Evolutionary conservation across 805 yeast genomes (phyloP).

Genomic region (Teunomyces tritomae): DNA sequence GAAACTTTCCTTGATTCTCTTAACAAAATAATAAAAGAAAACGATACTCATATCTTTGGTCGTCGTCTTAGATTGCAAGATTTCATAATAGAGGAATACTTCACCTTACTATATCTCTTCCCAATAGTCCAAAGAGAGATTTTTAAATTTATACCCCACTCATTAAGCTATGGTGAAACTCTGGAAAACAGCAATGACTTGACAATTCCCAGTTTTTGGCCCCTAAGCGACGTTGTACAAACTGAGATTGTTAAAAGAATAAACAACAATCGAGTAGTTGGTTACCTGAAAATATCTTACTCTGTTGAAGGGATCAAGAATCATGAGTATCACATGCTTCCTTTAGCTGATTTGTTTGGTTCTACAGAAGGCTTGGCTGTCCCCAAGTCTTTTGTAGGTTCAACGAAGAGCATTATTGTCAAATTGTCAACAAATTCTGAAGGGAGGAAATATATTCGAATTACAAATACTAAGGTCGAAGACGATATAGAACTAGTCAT

Average conservation of each 20-base stretch:
- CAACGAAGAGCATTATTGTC: conserved; percentile 12
- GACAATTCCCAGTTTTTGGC: not conserved
- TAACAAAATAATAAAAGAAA: conserved; percentile 9
- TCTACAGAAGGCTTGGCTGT: not conserved
- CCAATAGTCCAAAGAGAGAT: conserved; percentile 25
- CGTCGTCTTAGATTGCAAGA: conserved; percentile 15
- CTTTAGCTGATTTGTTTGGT: too few species aligned
- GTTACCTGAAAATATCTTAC: not conserved
- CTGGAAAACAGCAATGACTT: not conserved
- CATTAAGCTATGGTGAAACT: conserved; percentile 26
- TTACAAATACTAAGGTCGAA: conserved; percentile 13
- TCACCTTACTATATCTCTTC: conserved; percentile 27
- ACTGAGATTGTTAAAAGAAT: not conserved
- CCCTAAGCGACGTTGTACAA: not conserved
- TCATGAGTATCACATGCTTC: not conserved
- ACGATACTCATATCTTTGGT: conserved; percentile 22
- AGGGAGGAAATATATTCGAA: not conserved
- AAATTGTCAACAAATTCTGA: conserved; percentile 9
- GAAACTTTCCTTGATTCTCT: conserved; percentile 12
- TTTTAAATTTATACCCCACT: conserved; percentile 24
- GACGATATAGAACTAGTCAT: conserved; percentile 16
- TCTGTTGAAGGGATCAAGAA: not conserved
- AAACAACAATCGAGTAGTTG: conserved; percentile 3
- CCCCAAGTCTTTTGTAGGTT: conserved; percentile 7
- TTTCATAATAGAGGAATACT: conserved; percentile 26